These are phyloP conservation scores for Aspergillus carbonarius DNA, from an alignment of 2,329 filamentous ascomycete genomes.

Conservation along the genomic window DNA sequence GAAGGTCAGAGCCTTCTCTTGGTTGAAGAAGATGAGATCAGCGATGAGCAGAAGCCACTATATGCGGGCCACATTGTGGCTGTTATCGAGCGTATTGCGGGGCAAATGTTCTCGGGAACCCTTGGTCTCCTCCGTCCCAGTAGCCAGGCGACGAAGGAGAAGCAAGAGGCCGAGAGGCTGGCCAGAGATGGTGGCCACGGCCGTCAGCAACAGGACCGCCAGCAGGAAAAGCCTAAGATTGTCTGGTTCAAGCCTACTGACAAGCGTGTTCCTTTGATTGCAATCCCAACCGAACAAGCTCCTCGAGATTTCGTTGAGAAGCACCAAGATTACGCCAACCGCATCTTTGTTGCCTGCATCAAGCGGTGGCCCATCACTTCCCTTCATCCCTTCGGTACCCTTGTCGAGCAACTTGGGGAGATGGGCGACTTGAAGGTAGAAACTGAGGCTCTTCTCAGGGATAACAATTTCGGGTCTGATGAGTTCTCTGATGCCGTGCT, in stretches of 20 bases:
- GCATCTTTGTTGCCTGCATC: slow-evolving; percentile 98
- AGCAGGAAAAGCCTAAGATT: slow-evolving; percentile 98
- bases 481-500: slow-evolving; percentile 96
- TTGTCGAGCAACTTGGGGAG: slow-evolving; percentile 93
- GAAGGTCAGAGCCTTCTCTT: slow-evolving; percentile 95
- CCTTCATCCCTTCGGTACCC: slow-evolving; percentile 95
- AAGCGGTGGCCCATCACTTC: slow-evolving; percentile 99
- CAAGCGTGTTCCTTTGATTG: slow-evolving; percentile 96
- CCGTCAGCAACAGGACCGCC: slow-evolving; percentile 73
- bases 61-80: slow-evolving; percentile 97
- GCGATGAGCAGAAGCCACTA: slow-evolving; percentile 94
- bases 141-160: slow-evolving; percentile 98
- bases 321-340: slow-evolving; percentile 94
- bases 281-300: slow-evolving; percentile 96
- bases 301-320: slow-evolving; percentile 98
- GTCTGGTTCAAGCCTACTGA: slow-evolving; percentile 99
- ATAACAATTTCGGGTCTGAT: slow-evolving; percentile 98
- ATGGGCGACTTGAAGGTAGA: slow-evolving; percentile 98
- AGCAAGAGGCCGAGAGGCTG: slow-evolving; percentile 94
- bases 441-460: slow-evolving; percentile 91
- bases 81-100: slow-evolving; percentile 92
- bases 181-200: slow-evolving; percentile 79
- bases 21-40: slow-evolving; percentile 98
- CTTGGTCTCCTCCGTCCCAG: slow-evolving; percentile 90
- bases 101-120: slow-evolving; percentile 98